Evolutionary conservation across 2,329 filamentous ascomycete genomes (phyloP).

Genomic region (Penicillium sp.): DNA sequence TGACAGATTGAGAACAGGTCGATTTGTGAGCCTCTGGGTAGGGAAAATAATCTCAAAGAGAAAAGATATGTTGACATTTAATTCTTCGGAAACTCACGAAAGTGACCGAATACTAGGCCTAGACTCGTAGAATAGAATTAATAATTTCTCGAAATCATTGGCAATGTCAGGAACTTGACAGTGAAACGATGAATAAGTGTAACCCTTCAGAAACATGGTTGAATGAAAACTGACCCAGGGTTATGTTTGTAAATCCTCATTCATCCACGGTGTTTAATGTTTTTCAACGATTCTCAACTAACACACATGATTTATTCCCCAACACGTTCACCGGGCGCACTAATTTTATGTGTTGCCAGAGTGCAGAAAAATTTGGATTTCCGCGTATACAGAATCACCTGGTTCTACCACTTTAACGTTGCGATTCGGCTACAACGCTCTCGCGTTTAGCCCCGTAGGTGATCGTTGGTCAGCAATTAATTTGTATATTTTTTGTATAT

Average conservation of each 20-base stretch:
- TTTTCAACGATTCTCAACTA: background rate
- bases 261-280: background rate
- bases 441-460: background rate
- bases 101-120: background rate
- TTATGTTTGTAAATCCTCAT: background rate
- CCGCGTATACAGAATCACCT: background rate
- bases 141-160: background rate
- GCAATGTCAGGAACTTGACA: background rate
- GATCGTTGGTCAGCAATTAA: background rate
- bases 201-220: background rate
- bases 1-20: too few relatives aligned
- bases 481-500: background rate
- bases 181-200: background rate
- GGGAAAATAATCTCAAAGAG: too few relatives aligned
- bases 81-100: too few relatives aligned
- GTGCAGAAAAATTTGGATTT: background rate
- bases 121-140: background rate
- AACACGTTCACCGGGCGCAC: background rate
- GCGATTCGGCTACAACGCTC: background rate
- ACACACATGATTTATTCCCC: background rate
- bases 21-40: too few relatives aligned
- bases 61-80: too few relatives aligned
- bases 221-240: background rate
- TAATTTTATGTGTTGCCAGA: background rate
- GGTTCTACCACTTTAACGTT: background rate